Evolutionary conservation across 2,329 filamentous ascomycete genomes (phyloP), one percentile per base, ranked within the genome.

Genomic region (Cordyceps tenuipes): DNA sequence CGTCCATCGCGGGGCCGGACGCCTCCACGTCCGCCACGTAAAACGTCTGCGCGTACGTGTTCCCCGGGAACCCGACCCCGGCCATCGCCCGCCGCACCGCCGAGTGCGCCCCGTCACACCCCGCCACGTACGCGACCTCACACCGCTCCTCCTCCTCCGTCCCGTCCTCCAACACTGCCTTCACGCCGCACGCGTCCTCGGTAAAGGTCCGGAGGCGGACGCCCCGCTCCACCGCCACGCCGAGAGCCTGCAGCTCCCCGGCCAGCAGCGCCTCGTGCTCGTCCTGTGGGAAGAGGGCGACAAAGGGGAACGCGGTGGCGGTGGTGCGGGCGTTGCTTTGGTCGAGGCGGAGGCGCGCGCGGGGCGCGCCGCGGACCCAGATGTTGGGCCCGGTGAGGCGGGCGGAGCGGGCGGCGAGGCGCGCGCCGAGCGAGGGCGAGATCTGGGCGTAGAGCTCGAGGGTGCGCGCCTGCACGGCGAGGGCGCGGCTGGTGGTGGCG

Each of bases 11-110:
- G 5, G 43, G 41, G 8, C 60, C 60, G 2, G 48, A 52, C 19
- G 52, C 60, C 13, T 61, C 60, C 15, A 61, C 49, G n/a, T 61
- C 60, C 9, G 60, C 60, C 39, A 61, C 55, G 50, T 61, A 61
- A 34, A 61, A 61, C 0, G 29, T n/a, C 7, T 61, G 60, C 39
- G 58, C 60, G 21, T 61, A 61, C 10, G 50, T 58, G 15, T 51
- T 49, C 41, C 60, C 60, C 1, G 60, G 49, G 23, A 61, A 61
- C 13, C 36, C 21, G 29, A 55, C 19, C 29, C 23, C n/a, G n/a
- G n/a, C 50, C 1, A 54, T 19, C 3, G 3, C 5, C 1, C 26
- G 54, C 15, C 60, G 41, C 5, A 61, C 60, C 1, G 23, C 49
- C 2, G 60, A 61, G 13, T 54, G 60, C 15, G 60, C 54, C 21